Percentiles rank a stretch among this genome's conserved stretches.
phyloP scores from a whole-genome alignment of 345 rosid species.

The Heritiera littoralis region DNA sequence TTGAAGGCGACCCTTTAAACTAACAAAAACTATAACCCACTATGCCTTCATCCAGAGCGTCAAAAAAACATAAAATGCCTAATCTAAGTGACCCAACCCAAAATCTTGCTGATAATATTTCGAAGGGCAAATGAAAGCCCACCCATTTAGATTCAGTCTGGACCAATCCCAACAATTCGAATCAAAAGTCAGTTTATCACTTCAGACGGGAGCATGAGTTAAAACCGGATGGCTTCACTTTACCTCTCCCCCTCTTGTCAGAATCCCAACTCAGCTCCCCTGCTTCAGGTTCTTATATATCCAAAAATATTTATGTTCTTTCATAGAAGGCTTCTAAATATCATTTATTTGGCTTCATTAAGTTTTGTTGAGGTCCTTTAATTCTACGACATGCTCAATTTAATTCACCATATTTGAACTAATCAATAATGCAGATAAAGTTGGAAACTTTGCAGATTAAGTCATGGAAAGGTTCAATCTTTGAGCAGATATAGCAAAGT shows the following conservation, averaged over 20 bases:
- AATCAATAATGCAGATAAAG: conserved; percentile 30
- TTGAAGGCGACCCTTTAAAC: no score
- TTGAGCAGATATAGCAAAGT: conserved; percentile 11
- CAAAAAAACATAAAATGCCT: no score
- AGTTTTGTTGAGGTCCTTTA: not conserved
- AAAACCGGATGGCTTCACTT: conserved; percentile 16
- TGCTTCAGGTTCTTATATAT: not conserved
- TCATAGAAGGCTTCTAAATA: not conserved
- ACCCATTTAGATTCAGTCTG: not conserved
- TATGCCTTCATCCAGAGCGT: no score
- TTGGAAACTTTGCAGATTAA: conserved; percentile 29
- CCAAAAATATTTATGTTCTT: not conserved
- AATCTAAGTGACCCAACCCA: no score
- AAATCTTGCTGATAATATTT: no score
- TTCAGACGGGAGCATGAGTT: not conserved
- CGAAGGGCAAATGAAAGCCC: not conserved
- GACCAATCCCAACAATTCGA: not conserved
- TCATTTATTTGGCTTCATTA: not conserved
- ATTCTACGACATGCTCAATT: not conserved
- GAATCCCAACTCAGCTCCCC: conserved; percentile 13
- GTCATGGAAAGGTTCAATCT: conserved; percentile 15
- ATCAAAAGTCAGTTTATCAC: conserved; percentile 1
- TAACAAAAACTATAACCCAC: no score
- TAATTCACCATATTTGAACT: not conserved
- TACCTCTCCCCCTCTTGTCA: conserved; percentile 13